Base-by-base conservation (phyloP, 208 protist species). In the Wallacemonas sp. region DNA sequence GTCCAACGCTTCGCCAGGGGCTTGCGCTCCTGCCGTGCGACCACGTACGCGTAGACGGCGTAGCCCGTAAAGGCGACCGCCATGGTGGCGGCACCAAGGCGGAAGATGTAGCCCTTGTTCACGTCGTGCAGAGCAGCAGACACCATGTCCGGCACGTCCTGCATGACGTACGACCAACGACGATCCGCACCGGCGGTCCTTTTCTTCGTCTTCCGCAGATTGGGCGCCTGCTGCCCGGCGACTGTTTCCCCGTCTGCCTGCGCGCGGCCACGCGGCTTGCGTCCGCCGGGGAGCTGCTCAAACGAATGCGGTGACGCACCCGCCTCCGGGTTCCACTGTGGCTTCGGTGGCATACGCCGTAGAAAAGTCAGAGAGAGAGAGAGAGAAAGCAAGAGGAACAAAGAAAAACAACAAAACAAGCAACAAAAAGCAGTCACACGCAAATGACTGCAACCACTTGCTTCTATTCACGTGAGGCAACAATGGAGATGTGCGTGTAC, bases 161-260 rank as follows among this genome's bases (percentile, higher is more conserved):
- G 84, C 54, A 95, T 33, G 20, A 76, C 61, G 66, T 80, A 95
- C 39, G 89, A 95, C 89, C 89, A 95, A n/a, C 85, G 74, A 14
- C 49, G 25, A 32, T 11, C 45, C 3, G 61, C 5, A 29, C 39
- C 25, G 3, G 22, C 25, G 22, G 39, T 14, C 23, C 31, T 29
- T 11, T 52, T 49, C 4, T 22, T 14, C 23, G 25, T 29, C 23
- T 52, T 49, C 4, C 32, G 29, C 38, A 32, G 10, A 20, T 11
- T 14, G 31, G 20, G 28, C 16, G 2, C 20, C 36, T 42, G 31
- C 31, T 22, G 4, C 5, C 2, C 36, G 39, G 38, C 41, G 28
- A 41, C 16, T 4, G 52, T 41, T 8, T 57, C 12, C 5, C 49
- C 26, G 20, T 57, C 25, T 12, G 4, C 28, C 5, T n/a, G 5